Evolutionary conservation across 2,329 filamentous ascomycete genomes (phyloP), one percentile per base, ranked within the genome.

Genomic region (Fusarium incarnatum): DNA sequence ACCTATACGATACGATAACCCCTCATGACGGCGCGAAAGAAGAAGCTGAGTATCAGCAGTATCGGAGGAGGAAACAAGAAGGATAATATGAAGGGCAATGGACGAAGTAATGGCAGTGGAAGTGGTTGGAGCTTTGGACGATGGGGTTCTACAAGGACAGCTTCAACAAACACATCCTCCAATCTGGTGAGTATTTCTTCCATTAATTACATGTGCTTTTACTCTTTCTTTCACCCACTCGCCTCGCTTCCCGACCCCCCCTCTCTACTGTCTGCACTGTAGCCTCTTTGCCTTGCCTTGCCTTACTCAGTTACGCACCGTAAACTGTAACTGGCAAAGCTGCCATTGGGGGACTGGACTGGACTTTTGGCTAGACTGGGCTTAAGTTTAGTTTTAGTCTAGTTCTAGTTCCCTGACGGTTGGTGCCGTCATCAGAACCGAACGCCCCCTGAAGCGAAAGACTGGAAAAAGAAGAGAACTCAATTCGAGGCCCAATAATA

Each of bases 21-120:
- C 22, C 56, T 49, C 52, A 68, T 68, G 68, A 52, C 68, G 30
- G 49, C 48, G 30, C 61, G 49, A 34, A 70, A 58, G 55, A 70
- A 68, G 59, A 70, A 68, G 47, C 46, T 71, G 64, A 71, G 68
- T 22, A 67, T 67, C 53, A 70, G 66, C 56, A 62, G 61, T 46
- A 70, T 58, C 30, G 49, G 56, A 45, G 49, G 56, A 44, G 56
- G 48, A 15, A 65, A 32, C 25, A 71, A 68, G 55, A 68, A 56
- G 25, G 67, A 70, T 8, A 69, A 47, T 4, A 71, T 71, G 68
- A 71, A 66, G 46, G 25, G 44, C 9, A 69, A 44, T 46, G 57
- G 58, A n/a, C 54, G 53, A 44, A 56, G 58, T 6, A 68, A 53
- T 56, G 63, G 37, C 15, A 45, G 25, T 40, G 66, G 65, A 54